Base-by-base conservation (phyloP, 1,284 basidiomycete genomes). In the Heterobasidion annosum region DNA sequence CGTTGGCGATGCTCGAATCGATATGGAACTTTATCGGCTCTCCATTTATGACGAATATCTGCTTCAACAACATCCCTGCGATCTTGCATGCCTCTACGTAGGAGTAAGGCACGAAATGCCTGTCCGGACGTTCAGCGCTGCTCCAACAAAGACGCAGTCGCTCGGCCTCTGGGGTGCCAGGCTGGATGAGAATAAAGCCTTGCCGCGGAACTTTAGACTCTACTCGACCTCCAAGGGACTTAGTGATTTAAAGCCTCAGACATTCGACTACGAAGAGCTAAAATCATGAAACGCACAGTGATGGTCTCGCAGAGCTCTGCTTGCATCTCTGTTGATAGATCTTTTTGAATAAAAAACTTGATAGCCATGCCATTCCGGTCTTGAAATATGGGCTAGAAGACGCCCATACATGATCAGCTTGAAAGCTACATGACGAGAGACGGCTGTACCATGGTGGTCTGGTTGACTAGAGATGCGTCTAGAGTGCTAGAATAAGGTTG, bases 281-380 rank as follows among this genome's bases (percentile, higher is more conserved):
- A 16, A n/a, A 33, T 15, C 25, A 42, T 35, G 33, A 35, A 32
- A 66, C 76, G 50, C 56, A 89, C 87, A 1, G 81, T 78, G 53
- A 90, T 85, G 18, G 77, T 81, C 63, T 86, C 81, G 61, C 79
- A 82, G 34, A 90, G 65, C 55, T 85, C 80, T 4, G 77, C 77
- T 61, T 86, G 82, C n/a, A 78, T 71, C 58, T 83, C 78, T 55
- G 82, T 74, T 2, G 78, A 69, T n/a, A 90, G 73, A 64, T 89
- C 86, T 62, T 85, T 87, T 63, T 88, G 85, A 37, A 90, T 78
- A 66, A 89, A 90, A 65, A 90, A 90, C 64, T 90, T 90, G 72
- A 88, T 67, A 3, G 85, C 75, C 50, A 83, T 65, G 44, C 82
- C 81, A 61, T 74, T 78, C 55, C 64, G 68, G 62, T 85, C 84